These are phyloP conservation scores for Miamiensis avidus DNA, from an alignment of 169 alveolate species.

Conservation along the genomic window DNA sequence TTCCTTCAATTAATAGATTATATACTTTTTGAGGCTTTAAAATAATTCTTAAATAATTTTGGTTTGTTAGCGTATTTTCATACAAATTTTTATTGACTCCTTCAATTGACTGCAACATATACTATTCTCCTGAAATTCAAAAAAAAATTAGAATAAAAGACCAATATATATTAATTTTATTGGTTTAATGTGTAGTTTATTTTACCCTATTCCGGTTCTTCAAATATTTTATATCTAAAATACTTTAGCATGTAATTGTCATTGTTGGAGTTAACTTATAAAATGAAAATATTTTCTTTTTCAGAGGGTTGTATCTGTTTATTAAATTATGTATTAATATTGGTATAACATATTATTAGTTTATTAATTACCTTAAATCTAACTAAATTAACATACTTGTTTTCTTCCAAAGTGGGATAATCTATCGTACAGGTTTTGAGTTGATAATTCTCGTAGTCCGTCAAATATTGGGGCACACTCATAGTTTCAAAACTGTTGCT, in stretches of 20 bases:
- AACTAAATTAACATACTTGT: slow-evolving; percentile 37
- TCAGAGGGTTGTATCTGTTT: slow-evolving; percentile 21
- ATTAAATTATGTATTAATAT: no score
- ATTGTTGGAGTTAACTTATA: slow-evolving; percentile 43
- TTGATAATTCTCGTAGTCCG: slow-evolving; percentile 32
- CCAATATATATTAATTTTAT: no score
- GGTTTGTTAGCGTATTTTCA: slow-evolving; percentile 23
- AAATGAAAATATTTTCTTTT: slow-evolving; percentile 22
- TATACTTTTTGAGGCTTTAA: slow-evolving; percentile 50
- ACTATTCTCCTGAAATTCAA: background rate
- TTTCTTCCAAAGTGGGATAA: slow-evolving; percentile 46
- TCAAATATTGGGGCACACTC: slow-evolving; percentile 12
- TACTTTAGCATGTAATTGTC: slow-evolving; percentile 58
- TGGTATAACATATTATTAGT: no score
- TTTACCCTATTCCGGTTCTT: slow-evolving; percentile 31
- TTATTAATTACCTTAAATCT: slow-evolving; percentile 39
- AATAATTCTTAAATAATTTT: slow-evolving; percentile 29
- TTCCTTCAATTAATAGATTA: slow-evolving; percentile 55
- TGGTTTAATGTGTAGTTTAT: background rate
- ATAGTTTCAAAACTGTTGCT: slow-evolving; percentile 1
- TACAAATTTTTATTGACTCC: slow-evolving; percentile 44
- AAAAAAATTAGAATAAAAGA: no score
- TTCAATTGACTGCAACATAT: slow-evolving; percentile 36
- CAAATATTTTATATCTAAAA: slow-evolving; percentile 52
- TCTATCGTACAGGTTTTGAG: slow-evolving; percentile 42